These are phyloP conservation scores for Claviceps sp. DNA, from an alignment of 2,329 filamentous ascomycete genomes.

Conservation along the genomic window DNA sequence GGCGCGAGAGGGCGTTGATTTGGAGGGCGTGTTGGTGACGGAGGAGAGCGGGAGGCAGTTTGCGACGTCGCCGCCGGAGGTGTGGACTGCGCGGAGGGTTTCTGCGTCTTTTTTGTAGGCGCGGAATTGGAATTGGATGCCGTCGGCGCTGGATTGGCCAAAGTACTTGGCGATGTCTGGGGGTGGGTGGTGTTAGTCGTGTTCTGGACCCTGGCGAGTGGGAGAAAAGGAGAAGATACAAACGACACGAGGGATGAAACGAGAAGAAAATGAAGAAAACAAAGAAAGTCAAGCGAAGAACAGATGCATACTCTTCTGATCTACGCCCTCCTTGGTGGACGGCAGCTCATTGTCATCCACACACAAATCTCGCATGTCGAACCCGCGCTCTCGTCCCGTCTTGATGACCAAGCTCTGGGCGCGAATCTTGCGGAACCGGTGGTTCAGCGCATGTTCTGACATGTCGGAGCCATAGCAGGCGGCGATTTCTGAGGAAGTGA, in stretches of 20 bases:
- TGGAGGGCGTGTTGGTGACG: slow-evolving; percentile 18
- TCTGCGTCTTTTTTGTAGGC: slow-evolving; percentile 40
- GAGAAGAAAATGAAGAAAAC: neutral
- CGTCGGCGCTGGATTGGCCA: slow-evolving; percentile 42
- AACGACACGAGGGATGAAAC: neutral
- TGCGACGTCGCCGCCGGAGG: slow-evolving; percentile 32
- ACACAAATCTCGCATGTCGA: slow-evolving; percentile 30
- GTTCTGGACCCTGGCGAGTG: neutral
- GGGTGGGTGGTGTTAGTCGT: slow-evolving; percentile 5
- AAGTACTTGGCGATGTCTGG: slow-evolving; percentile 47
- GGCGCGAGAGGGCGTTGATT: slow-evolving; percentile 8
- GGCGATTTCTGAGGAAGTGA: slow-evolving; percentile 27
- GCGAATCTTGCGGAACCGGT: slow-evolving; percentile 36
- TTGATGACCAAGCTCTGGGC: slow-evolving; percentile 27
- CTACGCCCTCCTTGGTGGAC: slow-evolving; percentile 23
- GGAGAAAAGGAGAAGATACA: neutral
- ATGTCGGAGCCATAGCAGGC: slow-evolving; percentile 36
- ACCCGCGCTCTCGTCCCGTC: slow-evolving; percentile 19
- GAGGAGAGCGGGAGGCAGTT: slow-evolving; percentile 20
- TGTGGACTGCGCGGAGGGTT: slow-evolving; percentile 30
- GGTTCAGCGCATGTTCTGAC: slow-evolving; percentile 33
- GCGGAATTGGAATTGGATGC: slow-evolving; percentile 49
- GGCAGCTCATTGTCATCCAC: slow-evolving; percentile 23
- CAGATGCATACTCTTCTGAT: slow-evolving; percentile 26
- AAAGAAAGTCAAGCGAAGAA: neutral